Evolutionary conservation across 768 basidiomycete genomes (phyloP).

Genomic region (Hemileccinum impolitum): DNA sequence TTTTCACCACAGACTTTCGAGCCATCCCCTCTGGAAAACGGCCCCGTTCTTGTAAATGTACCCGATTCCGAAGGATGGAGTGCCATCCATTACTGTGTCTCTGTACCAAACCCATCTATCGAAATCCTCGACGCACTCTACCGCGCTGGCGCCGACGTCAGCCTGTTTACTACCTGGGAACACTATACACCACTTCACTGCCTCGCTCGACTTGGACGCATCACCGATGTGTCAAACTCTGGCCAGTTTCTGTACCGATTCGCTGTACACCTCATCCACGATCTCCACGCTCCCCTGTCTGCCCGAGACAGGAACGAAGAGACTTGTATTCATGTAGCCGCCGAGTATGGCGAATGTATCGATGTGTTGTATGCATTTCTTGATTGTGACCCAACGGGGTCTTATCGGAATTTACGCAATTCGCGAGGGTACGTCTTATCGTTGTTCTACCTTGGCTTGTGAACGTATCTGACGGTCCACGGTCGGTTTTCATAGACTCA

Average conservation of each 20-base stretch:
- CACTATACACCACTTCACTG: slow-evolving; percentile 69
- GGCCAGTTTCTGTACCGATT: slow-evolving; percentile 50
- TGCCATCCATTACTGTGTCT: slow-evolving; percentile 66
- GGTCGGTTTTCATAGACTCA: slow-evolving; percentile 35
- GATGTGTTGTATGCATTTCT: slow-evolving; percentile 62
- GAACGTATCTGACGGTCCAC: background rate
- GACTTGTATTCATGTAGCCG: slow-evolving; percentile 78
- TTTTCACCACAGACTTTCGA: slow-evolving; percentile 47
- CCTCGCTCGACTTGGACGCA: slow-evolving; percentile 43
- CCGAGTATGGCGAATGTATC: slow-evolving; percentile 65
- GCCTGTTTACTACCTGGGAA: slow-evolving; percentile 62
- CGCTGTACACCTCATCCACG: slow-evolving; percentile 62
- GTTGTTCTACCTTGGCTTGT: background rate
- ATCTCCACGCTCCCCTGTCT: slow-evolving; percentile 65
- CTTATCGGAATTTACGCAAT: slow-evolving; percentile 60
- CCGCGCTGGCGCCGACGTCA: slow-evolving; percentile 71
- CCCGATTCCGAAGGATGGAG: slow-evolving; percentile 71
- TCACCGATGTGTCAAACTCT: slow-evolving; percentile 34
- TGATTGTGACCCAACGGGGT: slow-evolving; percentile 56
- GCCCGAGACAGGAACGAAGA: slow-evolving; percentile 66
- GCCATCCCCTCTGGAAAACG: slow-evolving; percentile 36
- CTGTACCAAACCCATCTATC: slow-evolving; percentile 50
- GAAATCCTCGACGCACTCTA: slow-evolving; percentile 69
- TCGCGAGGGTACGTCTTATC: slow-evolving; percentile 57
- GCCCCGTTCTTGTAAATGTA: slow-evolving; percentile 60